Conservation (phyloP, 768 basidiomycete species). For the Tulasnella sp. region DNA sequence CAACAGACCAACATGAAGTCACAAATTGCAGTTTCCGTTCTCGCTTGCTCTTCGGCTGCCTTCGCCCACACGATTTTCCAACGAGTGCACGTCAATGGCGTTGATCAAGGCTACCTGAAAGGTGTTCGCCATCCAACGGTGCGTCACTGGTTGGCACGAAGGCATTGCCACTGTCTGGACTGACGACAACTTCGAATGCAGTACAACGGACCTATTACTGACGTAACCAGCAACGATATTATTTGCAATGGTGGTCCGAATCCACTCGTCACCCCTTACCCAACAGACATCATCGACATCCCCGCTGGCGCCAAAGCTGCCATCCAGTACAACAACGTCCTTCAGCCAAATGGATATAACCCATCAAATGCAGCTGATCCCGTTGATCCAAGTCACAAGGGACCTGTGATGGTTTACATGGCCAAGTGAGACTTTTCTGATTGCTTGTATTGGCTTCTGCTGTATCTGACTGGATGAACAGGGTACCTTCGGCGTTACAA, state of each 20-base stretch:
- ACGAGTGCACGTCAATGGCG: slow-evolving; percentile 16
- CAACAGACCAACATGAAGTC: background rate
- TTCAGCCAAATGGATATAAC: slow-evolving; percentile 51
- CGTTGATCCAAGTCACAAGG: slow-evolving; percentile 48
- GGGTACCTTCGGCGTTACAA: slow-evolving; percentile 53
- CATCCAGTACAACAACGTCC: slow-evolving; percentile 57
- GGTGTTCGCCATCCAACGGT: slow-evolving; percentile 40
- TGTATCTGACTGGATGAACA: background rate
- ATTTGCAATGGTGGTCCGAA: slow-evolving; percentile 66
- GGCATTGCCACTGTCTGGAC: background rate
- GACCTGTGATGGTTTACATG: slow-evolving; percentile 58
- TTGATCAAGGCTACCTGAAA: slow-evolving; percentile 34
- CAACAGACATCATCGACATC: slow-evolving; percentile 49
- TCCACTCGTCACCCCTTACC: slow-evolving; percentile 47
- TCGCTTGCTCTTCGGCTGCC: background rate
- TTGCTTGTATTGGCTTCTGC: background rate
- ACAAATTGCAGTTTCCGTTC: background rate
- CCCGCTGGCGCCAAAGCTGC: slow-evolving; percentile 59
- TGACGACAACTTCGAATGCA: background rate
- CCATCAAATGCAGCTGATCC: slow-evolving; percentile 52
- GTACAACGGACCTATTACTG: slow-evolving; percentile 54
- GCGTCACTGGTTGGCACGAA: background rate
- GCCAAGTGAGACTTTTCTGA: slow-evolving; percentile 40
- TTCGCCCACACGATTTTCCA: slow-evolving; percentile 29
- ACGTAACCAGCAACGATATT: slow-evolving; percentile 58